Percentiles rank a stretch among this genome's conserved stretches.
Evolutionary conservation across 78 protist species (phyloP).

Genomic region (Capsaspora owczarzaki): DNA sequence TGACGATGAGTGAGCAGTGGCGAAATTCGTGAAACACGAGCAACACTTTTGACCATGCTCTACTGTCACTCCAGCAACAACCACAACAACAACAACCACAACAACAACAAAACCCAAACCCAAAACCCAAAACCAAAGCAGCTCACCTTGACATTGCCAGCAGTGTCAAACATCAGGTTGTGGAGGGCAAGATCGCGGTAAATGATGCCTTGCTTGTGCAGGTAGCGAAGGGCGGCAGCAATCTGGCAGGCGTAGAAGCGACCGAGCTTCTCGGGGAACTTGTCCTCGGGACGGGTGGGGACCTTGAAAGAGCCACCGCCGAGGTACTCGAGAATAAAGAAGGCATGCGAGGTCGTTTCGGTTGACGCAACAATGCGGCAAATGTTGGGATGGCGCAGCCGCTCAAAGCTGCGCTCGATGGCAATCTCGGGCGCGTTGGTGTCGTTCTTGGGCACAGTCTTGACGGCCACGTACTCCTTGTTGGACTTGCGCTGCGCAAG

Average conservation of each 20-base stretch:
- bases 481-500: background rate
- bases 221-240: constrained; percentile 9
- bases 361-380: background rate
- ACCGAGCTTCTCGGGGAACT: constrained; percentile 2
- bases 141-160: constrained; percentile 6
- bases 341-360: background rate
- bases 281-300: background rate
- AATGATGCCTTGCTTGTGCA: constrained; percentile 23
- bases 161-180: constrained; percentile 10
- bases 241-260: constrained; percentile 39
- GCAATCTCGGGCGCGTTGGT: background rate
- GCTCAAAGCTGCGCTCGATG: background rate
- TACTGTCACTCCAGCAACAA: no score
- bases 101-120: no score
- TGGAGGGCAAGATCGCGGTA: constrained; percentile 33
- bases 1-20: no score
- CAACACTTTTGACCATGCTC: no score
- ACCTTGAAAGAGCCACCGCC: constrained; percentile 8
- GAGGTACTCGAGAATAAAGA: constrained; percentile 13
- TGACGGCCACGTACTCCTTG: background rate
- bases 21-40: no score
- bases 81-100: no score
- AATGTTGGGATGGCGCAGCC: background rate
- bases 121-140: no score
- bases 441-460: background rate